Conservation (phyloP, 345 rosid genomes). For the Kandelia obovata region DNA sequence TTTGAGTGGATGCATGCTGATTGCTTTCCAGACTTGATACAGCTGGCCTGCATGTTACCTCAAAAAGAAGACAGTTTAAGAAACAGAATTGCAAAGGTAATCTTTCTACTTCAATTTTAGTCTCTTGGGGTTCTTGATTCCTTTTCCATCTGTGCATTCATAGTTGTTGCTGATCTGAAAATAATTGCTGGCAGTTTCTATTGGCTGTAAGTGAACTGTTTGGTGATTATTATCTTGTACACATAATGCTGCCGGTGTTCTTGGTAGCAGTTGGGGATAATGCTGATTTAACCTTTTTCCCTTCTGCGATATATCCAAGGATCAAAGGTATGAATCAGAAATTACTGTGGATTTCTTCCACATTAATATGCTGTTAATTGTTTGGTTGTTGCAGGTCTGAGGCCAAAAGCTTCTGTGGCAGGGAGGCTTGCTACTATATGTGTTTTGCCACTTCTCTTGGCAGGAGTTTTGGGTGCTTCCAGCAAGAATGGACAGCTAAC, state of each 20-base stretch:
- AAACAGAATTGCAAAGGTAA: conserved; percentile 76
- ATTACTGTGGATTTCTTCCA: conserved; percentile 13
- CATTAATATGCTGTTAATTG: conserved; percentile 16
- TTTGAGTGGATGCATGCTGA: conserved; percentile 94
- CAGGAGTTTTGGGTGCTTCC: conserved; percentile 91
- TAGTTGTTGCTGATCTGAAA: conserved; percentile 20
- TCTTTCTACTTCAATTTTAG: conserved; percentile 17
- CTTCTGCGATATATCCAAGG: conserved; percentile 50
- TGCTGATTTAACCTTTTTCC: conserved; percentile 69
- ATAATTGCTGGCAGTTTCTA: conserved; percentile 60
- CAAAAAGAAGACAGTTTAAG: conserved; percentile 86
- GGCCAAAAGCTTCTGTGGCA: conserved; percentile 73
- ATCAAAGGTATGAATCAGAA: conserved; percentile 51
- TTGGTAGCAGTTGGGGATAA: conserved; percentile 78
- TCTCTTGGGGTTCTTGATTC: neutral
- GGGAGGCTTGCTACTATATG: conserved; percentile 73
- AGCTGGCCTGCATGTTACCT: conserved; percentile 73
- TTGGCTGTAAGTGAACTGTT: conserved; percentile 64
- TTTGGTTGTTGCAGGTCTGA: conserved; percentile 58
- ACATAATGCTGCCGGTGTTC: conserved; percentile 84
- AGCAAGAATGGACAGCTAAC: conserved; percentile 61
- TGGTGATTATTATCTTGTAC: conserved; percentile 72
- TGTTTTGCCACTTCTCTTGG: conserved; percentile 80
- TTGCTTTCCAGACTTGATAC: conserved; percentile 83
- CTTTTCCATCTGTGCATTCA: conserved; percentile 4